Evolutionary conservation across 2,329 filamentous ascomycete species (phyloP), one percentile per base, ranked within the genome.

Genomic region (Pyrenophora graminea): DNA sequence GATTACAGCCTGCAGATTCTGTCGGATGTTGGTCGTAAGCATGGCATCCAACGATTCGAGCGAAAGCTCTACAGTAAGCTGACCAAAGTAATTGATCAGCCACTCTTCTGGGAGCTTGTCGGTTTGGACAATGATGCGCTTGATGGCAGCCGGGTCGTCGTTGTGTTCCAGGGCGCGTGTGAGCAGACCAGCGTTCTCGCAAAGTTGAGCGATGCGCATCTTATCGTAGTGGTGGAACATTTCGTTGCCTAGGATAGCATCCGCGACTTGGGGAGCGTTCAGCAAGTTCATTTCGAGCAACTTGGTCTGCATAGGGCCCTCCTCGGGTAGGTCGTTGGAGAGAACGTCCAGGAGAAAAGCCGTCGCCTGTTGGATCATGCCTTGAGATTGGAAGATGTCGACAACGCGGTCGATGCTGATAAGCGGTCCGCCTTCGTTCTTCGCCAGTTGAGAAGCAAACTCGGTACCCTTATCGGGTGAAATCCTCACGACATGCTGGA

Each of bases 161-260:
- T 96, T 96, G 63, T 97, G 90, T 78, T 99, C 95, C 57, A 99
- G 76, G 18, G 94, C 94, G 40, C 78, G 72, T 9, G 77, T 77
- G 18, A 79, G 64, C 48, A 99, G 84, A 45, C 92, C 91, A 45
- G 92, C 92, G 72, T 95, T 89, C 78, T 99, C 94, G 72, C 94
- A 99, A 47, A 99, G 83, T 60, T 88, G 84, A 19, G 93, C 90
- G 74, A 99, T 90, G 58, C 91, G 88, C 39, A 86, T 78, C 79
- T 90, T 95, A 77, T 99, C 94, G 69, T 96, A 99, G 77, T 99
- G 86, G 0, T 91, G 91, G 77, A 99, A 97, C 89, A 99, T 97
- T 67, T 97, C 91, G 68, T 99, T 99, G 61, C 93, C 90, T 34
- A 99, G 84, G 62, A 99, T 99, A 30, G 94, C 94, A 74, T 99